Conservation (phyloP, 2,329 filamentous ascomycete species). For the Tolypocladium endophyticum region DNA sequence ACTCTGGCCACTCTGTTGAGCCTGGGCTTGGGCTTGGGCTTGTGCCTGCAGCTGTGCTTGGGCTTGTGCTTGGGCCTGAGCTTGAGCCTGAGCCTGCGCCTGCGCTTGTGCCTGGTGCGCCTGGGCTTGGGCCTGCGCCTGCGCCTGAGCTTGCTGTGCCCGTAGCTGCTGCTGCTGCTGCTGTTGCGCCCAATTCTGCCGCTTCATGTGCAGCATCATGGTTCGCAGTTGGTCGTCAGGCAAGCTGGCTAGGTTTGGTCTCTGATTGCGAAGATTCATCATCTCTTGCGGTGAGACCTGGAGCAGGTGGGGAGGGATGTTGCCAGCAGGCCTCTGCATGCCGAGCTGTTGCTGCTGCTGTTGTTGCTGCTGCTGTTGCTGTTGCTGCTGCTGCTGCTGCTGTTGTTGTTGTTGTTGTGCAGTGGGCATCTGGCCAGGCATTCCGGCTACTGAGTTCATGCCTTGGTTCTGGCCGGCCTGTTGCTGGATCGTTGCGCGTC, state of each 20-base stretch:
- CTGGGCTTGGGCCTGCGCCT: constrained; percentile 7
- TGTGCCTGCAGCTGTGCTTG: constrained; percentile 20
- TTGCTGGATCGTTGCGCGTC: constrained; percentile 16
- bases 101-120: constrained; percentile 11
- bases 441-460: constrained; percentile 11
- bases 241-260: constrained; percentile 14
- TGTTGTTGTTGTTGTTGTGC: constrained; percentile 8
- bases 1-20: constrained; percentile 23
- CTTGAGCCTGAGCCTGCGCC: constrained; percentile 22
- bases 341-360: constrained; percentile 5
- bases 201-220: constrained; percentile 23
- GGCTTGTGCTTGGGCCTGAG: constrained; percentile 24
- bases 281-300: constrained; percentile 23
- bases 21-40: constrained; percentile 23
- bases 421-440: constrained; percentile 16
- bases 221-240: constrained; percentile 22
- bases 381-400: constrained; percentile 5
- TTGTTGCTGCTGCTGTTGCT: constrained; percentile 5
- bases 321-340: constrained; percentile 13
- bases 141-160: constrained; percentile 9
- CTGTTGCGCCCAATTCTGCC: constrained; percentile 16
- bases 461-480: constrained; percentile 19
- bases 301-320: constrained; percentile 19
- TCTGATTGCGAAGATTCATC: constrained; percentile 16
- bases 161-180: constrained; percentile 14